Base-by-base conservation (phyloP, 129 eudicot species). In the Oenanthe sinensis region DNA sequence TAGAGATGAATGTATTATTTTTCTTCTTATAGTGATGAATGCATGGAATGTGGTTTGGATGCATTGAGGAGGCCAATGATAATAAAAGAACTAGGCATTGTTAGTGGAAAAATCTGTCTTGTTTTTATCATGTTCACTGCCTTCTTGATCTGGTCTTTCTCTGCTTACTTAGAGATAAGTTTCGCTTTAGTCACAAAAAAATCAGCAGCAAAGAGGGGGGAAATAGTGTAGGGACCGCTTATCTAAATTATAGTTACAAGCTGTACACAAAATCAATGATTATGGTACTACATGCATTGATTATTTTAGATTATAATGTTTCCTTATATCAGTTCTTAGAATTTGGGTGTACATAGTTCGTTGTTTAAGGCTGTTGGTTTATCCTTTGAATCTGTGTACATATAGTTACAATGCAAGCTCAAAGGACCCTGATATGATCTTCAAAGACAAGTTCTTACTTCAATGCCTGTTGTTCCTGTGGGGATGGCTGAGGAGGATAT, bases 391-490 rank as follows among this genome's bases (percentile, higher is more conserved):
- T 37, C 5, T 33, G 45, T 60, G 44, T 76, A 33, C 13, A 71
- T 82, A 82, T 63, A 88, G 91, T 88, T 20, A 88, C 85, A 20
- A 88, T 79, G 84, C 89, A 82, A 81, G 85, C 82, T 7, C 77
- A 55, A 60, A 62, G 44, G 79, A 65, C 54, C 75, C 78, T 81
- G 85, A 79, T 52, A 67, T 79, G 82, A 74, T 36, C 42, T 88
- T 86, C 86, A 88, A 83, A 78, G 89, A 88, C 86, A 88, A 85
- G 83, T 85, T 88, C 68, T 71, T 83, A 78, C 78, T 88, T 81
- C 87, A 83, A 55, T 79, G 83, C 63, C 83, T 11, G 81, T 79
- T 65, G 87, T 86, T 52, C 49, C 86, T 5, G 84, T 10, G 28
- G 86, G 78, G 39, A 80, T 75, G 44, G 30, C 43, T 68, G 89